These are phyloP conservation scores for Afroboletus lepidellus DNA, from an alignment of 1,284 basidiomycete genomes.

Conservation along the genomic window DNA sequence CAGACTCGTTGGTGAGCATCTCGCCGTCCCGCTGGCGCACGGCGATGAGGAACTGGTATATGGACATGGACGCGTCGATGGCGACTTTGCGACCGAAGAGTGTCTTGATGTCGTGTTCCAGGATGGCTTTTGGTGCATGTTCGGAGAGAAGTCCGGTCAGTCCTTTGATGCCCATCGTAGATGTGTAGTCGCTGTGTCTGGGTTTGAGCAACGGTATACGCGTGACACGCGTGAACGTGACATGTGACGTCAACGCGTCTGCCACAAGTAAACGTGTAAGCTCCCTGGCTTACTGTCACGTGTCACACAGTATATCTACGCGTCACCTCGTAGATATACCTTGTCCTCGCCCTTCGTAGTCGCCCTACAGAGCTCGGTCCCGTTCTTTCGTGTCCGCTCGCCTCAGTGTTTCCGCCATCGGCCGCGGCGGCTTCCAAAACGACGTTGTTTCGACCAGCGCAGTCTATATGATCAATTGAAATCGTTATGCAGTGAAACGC, in stretches of 20 bases:
- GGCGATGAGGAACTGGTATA: constrained; percentile 96
- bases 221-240: constrained; percentile 18
- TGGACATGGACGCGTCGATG: constrained; percentile 96
- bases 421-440: no score
- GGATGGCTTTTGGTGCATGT: constrained; percentile 85
- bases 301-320: no score
- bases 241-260: constrained; percentile 14
- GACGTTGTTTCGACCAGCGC: no score
- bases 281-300: no score
- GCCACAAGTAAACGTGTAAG: no score
- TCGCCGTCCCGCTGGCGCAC: constrained; percentile 96
- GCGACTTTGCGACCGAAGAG: constrained; percentile 98
- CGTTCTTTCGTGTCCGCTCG: no score
- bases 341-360: no score
- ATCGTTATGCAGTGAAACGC: neutral
- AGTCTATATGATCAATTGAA: no score
- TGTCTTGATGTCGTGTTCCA: constrained; percentile 93
- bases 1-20: constrained; percentile 93
- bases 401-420: no score
- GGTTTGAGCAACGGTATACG: constrained; percentile 4
- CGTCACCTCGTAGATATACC: no score
- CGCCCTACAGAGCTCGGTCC: no score
- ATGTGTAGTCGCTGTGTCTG: neutral
- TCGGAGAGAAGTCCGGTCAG: constrained; percentile 88
- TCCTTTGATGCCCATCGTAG: constrained; percentile 85